A percentile compares a stretch with the other conserved stretches of the same genome.
Conservation (phyloP, 331 rosid species). For the Quercus lobata region DNA sequence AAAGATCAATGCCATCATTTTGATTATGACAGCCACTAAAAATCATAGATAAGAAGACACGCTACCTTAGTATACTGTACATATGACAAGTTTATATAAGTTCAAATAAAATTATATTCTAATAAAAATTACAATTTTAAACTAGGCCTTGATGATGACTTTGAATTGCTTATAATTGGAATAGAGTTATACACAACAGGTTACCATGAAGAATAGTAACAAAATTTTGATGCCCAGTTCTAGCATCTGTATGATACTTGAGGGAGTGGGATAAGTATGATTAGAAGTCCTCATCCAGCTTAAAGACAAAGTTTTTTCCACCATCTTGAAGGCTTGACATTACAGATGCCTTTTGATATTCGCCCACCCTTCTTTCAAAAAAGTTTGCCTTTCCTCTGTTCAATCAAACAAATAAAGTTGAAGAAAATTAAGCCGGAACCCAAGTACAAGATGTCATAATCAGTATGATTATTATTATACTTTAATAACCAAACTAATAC, state of each 20-base stretch:
- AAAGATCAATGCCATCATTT: background rate
- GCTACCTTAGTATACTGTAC: background rate
- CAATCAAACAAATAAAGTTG: slow-evolving; percentile 15
- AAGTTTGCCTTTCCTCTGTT: slow-evolving; percentile 93
- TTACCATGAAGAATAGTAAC: slow-evolving; percentile 9
- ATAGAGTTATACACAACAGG: background rate
- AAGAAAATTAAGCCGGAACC: slow-evolving; percentile 5
- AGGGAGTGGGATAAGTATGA: slow-evolving; percentile 16
- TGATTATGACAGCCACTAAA: background rate
- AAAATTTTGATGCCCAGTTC: slow-evolving; percentile 14
- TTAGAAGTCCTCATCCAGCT: slow-evolving; percentile 74
- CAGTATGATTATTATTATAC: background rate
- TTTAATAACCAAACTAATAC: background rate
- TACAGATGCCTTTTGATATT: slow-evolving; percentile 91
- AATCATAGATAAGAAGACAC: background rate
- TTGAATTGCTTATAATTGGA: slow-evolving; percentile 6
- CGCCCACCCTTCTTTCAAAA: slow-evolving; percentile 90
- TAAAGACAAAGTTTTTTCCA: slow-evolving; percentile 73
- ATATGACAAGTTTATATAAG: background rate
- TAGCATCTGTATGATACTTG: slow-evolving; percentile 15
- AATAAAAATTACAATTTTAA: background rate
- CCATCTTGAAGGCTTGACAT: slow-evolving; percentile 81
- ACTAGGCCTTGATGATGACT: slow-evolving; percentile 2
- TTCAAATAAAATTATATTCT: background rate
- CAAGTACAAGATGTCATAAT: background rate